A percentile compares a stretch with the other conserved stretches of the same genome.
phyloP scores from a whole-genome alignment of 148 eudicot genomes.

The Silene conica region DNA sequence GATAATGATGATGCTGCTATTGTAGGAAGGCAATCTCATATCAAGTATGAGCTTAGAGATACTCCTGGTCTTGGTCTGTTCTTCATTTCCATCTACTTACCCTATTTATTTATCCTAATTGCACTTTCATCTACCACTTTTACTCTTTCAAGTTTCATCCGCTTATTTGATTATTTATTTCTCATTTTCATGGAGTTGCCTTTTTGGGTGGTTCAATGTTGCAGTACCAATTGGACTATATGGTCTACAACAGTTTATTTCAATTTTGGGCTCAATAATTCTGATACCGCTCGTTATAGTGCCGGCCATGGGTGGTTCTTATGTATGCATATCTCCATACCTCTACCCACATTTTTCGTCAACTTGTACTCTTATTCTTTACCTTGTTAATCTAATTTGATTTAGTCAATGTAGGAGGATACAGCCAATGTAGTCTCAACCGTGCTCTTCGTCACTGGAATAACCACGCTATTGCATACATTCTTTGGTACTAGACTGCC shows the following conservation, averaged over 20 bases:
- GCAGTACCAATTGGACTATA: conserved; percentile 90
- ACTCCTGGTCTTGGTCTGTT: conserved; percentile 81
- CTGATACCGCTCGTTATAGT: conserved; percentile 89
- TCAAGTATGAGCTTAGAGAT: conserved; percentile 96
- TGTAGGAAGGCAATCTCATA: conserved; percentile 62
- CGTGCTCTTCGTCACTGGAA: conserved; percentile 81
- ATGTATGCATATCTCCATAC: conserved; percentile 52
- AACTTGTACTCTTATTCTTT: conserved; percentile 12
- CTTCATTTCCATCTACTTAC: neutral
- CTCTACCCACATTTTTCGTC: neutral
- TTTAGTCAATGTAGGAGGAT: conserved; percentile 81
- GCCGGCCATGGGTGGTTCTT: conserved; percentile 92
- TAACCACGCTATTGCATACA: conserved; percentile 83
- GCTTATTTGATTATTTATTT: too few species aligned
- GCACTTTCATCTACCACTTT: too few species aligned
- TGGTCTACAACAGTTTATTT: conserved; percentile 84
- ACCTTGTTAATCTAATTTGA: conserved; percentile 43
- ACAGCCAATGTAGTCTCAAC: conserved; percentile 87
- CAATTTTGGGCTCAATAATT: conserved; percentile 86
- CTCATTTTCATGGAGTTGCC: neutral
- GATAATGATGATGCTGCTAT: conserved; percentile 52
- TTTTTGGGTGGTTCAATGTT: conserved; percentile 10
- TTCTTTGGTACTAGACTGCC: conserved; percentile 89
- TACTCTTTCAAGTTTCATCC: too few species aligned
- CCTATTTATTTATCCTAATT: too few species aligned